phyloP scores from a whole-genome alignment of 2,329 filamentous ascomycete species.

The Hypoxylon sp. region DNA sequence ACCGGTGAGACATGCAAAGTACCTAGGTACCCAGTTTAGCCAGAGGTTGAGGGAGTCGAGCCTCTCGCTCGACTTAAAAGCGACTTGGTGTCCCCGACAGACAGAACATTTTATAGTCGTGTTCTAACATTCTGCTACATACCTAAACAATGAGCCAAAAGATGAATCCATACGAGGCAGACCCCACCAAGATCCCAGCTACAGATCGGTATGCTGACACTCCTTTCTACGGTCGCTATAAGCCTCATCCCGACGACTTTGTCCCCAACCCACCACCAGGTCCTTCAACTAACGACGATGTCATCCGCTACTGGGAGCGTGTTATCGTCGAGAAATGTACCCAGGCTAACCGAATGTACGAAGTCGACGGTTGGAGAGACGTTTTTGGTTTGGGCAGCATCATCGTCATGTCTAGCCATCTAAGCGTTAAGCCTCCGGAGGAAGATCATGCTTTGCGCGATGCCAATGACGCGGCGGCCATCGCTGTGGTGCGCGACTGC shows the following conservation, averaged over 20 bases:
- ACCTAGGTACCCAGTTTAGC: not conserved
- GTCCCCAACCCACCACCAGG: constrained; percentile 2
- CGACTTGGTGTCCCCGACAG: not conserved
- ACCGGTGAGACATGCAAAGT: not conserved
- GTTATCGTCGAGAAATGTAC: constrained; percentile 53
- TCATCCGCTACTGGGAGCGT: constrained; percentile 50
- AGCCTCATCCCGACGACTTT: constrained; percentile 52
- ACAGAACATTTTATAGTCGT: not conserved
- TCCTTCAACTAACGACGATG: not conserved
- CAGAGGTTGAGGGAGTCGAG: not conserved
- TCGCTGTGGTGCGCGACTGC: constrained; percentile 20
- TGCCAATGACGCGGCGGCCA: constrained; percentile 38
- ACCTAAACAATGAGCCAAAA: not conserved
- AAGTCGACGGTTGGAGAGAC: constrained; percentile 56
- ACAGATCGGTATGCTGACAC: constrained; percentile 52
- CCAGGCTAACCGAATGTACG: constrained; percentile 52
- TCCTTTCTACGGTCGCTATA: constrained; percentile 52
- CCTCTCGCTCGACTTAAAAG: not conserved
- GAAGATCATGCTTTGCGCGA: constrained; percentile 40
- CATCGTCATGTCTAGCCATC: constrained; percentile 56
- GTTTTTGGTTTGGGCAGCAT: constrained; percentile 60
- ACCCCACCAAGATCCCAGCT: constrained; percentile 53
- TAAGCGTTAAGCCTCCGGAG: constrained; percentile 10
- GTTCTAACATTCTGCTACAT: not conserved
- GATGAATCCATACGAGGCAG: constrained; percentile 49